Conservation (phyloP, 805 yeast genomes). For the Dipodascopsis tothii region DNA sequence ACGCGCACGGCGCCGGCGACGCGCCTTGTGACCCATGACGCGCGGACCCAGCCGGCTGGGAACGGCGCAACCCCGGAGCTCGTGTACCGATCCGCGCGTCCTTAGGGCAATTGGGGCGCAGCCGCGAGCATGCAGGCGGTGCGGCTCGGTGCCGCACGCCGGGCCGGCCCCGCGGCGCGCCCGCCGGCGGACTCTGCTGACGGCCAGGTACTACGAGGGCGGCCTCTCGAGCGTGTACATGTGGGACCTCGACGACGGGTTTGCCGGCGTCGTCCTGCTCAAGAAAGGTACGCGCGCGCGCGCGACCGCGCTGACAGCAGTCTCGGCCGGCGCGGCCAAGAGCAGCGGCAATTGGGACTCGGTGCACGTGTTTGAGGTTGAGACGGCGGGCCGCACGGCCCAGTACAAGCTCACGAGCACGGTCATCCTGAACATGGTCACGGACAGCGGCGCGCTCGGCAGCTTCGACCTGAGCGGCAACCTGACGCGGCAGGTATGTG, state of each 20-base stretch:
- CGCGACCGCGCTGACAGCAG: background rate
- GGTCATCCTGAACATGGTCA: slow-evolving; percentile 62
- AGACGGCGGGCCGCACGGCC: slow-evolving; percentile 33
- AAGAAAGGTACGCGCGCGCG: slow-evolving; percentile 45
- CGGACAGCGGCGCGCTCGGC: slow-evolving; percentile 32
- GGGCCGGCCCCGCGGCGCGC: too few relatives aligned
- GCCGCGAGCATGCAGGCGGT: too few relatives aligned
- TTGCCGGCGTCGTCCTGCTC: slow-evolving; percentile 86
- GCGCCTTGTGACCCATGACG: too few relatives aligned
- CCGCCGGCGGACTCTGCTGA: too few relatives aligned
- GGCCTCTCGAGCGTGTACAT: slow-evolving; percentile 83
- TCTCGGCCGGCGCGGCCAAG: slow-evolving; percentile 1
- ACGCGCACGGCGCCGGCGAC: too few relatives aligned
- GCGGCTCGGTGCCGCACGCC: too few relatives aligned
- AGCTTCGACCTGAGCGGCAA: slow-evolving; percentile 63
- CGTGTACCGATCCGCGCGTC: too few relatives aligned
- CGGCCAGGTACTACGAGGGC: slow-evolving; percentile 81
- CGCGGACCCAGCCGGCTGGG: too few relatives aligned
- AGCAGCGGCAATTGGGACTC: slow-evolving; percentile 73
- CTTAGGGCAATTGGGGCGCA: too few relatives aligned
- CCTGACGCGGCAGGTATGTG: slow-evolving; percentile 61
- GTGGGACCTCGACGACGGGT: slow-evolving; percentile 79
- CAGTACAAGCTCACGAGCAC: slow-evolving; percentile 76
- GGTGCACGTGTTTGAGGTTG: slow-evolving; percentile 82
- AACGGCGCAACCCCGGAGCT: too few relatives aligned